A percentile compares a stretch with the other conserved stretches of the same genome.
phyloP scores from a whole-genome alignment of 2,329 filamentous ascomycete genomes.

The Fonsecaea monophora region DNA sequence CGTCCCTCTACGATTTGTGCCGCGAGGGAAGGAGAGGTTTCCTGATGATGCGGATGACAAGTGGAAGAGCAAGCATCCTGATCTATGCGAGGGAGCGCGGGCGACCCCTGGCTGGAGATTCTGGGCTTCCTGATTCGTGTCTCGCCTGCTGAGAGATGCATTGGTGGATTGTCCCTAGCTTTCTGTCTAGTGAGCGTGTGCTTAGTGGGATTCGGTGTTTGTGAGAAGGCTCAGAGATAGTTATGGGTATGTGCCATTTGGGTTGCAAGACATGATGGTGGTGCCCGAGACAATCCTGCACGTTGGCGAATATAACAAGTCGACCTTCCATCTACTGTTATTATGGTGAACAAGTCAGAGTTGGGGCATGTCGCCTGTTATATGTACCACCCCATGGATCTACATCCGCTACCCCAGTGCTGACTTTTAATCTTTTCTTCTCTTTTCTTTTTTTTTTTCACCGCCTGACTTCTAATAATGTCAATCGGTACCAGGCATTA shows the following conservation, averaged over 20 bases:
- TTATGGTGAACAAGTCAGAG: not conserved
- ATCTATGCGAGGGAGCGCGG: conserved; percentile 23
- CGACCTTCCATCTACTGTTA: not conserved
- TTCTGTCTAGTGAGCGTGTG: conserved; percentile 5
- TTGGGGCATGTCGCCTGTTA: not conserved
- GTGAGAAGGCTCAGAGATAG: not conserved
- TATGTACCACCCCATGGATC: not conserved
- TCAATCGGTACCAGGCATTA: conserved; percentile 7
- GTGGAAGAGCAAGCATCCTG: conserved; percentile 40
- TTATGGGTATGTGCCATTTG: not conserved
- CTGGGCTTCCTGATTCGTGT: conserved; percentile 23
- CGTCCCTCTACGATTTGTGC: conserved; percentile 72
- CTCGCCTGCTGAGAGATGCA: conserved; percentile 6
- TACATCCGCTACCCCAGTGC: not conserved
- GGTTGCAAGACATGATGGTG: not conserved
- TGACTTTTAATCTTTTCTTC: not conserved
- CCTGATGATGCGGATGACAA: conserved; percentile 41
- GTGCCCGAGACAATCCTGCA: not conserved
- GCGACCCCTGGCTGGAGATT: conserved; percentile 26
- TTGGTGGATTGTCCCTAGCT: conserved; percentile 15
- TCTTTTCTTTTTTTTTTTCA: not conserved
- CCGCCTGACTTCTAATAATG: conserved; percentile 6
- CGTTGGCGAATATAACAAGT: not conserved
- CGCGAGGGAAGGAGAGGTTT: conserved; percentile 74
- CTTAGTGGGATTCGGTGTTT: not conserved